A percentile compares a stretch with the other conserved stretches of the same genome.
Evolutionary conservation across 257 asterid genomes (phyloP).

Genomic region (Lavandula angustifolia): DNA sequence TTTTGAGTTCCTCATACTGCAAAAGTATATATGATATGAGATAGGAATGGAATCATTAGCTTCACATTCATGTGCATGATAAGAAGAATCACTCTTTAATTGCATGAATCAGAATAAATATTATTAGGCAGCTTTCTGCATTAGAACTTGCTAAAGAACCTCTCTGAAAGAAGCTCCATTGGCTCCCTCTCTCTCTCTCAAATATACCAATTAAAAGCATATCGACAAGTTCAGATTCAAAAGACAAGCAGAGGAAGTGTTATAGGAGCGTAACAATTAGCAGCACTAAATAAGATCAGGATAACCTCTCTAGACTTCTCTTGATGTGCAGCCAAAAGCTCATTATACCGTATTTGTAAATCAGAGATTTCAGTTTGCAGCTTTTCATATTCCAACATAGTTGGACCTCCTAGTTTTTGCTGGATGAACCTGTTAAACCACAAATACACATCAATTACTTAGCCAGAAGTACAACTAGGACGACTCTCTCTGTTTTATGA

Average conservation of each 20-base stretch:
- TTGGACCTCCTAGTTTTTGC: slow-evolving; percentile 90
- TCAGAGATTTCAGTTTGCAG: slow-evolving; percentile 72
- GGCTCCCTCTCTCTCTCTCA: no score
- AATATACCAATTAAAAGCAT: background rate
- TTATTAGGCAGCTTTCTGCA: no score
- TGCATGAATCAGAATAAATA: background rate
- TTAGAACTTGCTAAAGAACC: background rate
- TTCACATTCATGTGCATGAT: background rate
- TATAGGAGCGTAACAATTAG: slow-evolving; percentile 1
- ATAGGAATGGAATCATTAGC: background rate
- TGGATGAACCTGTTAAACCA: slow-evolving; percentile 69
- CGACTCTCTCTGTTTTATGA: slow-evolving; percentile 1
- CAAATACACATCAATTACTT: slow-evolving; percentile 14
- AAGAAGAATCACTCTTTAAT: background rate
- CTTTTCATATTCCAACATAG: slow-evolving; percentile 77
- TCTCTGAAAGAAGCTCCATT: no score
- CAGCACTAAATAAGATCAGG: background rate
- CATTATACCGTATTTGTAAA: slow-evolving; percentile 57
- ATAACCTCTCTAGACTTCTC: slow-evolving; percentile 74
- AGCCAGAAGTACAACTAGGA: background rate
- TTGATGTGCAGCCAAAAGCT: slow-evolving; percentile 66
- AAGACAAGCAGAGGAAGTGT: background rate
- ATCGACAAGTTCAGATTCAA: background rate
- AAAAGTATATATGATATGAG: slow-evolving; percentile 12
- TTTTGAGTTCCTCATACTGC: slow-evolving; percentile 68